Evolutionary conservation across 257 asterid genomes (phyloP).

Genomic region (Gentiana macrophylla): DNA sequence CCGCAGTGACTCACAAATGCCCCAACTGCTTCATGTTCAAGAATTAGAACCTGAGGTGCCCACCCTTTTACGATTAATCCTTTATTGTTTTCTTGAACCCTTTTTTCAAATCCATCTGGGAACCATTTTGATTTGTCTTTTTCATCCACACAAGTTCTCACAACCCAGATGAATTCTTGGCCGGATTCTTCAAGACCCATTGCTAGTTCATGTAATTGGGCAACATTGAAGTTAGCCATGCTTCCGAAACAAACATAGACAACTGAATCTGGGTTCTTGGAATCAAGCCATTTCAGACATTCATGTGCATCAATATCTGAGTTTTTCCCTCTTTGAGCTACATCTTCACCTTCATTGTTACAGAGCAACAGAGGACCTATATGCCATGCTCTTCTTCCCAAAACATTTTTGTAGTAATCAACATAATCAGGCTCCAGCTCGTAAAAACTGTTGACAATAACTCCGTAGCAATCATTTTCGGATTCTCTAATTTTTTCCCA

Average conservation of each 20-base stretch:
- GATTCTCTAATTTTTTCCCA: slow-evolving; percentile 9
- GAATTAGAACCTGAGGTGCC: slow-evolving; percentile 49
- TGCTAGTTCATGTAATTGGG: slow-evolving; percentile 44
- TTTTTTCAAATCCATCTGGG: slow-evolving; percentile 42
- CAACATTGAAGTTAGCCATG: slow-evolving; percentile 13
- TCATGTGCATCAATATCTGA: slow-evolving; percentile 23
- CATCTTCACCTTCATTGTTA: slow-evolving; percentile 7
- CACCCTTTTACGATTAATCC: slow-evolving; percentile 50
- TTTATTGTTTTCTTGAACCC: slow-evolving; percentile 13
- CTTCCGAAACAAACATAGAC: slow-evolving; percentile 52
- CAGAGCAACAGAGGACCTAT: slow-evolving; percentile 30
- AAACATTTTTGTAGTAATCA: slow-evolving; percentile 15
- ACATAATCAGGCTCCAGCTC: slow-evolving; percentile 44
- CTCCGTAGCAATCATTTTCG: slow-evolving; percentile 20
- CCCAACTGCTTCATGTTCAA: slow-evolving; percentile 20
- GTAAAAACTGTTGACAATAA: slow-evolving; percentile 27
- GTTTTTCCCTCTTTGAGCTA: slow-evolving; percentile 4
- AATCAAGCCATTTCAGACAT: slow-evolving; percentile 37
- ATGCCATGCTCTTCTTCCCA: slow-evolving; percentile 32
- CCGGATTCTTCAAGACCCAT: slow-evolving; percentile 43
- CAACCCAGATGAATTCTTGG: slow-evolving; percentile 51
- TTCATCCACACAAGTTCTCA: slow-evolving; percentile 13
- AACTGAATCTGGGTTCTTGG: slow-evolving; percentile 28
- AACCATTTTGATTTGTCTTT: slow-evolving; percentile 19
- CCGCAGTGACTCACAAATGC: slow-evolving; percentile 50